Conservation (phyloP, 371 early-diverging fungal species). For the Saksenaea oblongispora region DNA sequence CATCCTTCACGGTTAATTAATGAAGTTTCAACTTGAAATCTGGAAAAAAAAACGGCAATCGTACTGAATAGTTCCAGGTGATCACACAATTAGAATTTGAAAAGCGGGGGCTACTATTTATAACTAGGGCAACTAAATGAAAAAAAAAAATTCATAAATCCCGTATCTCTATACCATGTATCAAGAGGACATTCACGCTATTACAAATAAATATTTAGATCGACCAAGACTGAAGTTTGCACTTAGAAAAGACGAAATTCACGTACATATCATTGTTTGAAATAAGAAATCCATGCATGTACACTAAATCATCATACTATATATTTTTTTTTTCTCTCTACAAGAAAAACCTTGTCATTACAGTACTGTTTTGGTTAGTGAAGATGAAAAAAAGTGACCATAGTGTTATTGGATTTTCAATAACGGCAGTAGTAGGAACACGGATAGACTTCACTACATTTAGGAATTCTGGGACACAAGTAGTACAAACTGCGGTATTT, state of each 20-base stretch:
- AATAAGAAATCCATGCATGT: neutral
- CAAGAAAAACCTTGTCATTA: neutral
- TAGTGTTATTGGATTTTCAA: neutral
- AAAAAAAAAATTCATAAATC: neutral
- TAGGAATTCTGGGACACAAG: too few species aligned
- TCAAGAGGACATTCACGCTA: too few species aligned
- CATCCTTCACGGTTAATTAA: neutral
- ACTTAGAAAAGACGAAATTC: too few species aligned
- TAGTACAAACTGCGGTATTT: too few species aligned
- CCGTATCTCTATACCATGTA: neutral
- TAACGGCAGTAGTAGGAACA: too few species aligned
- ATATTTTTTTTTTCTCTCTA: neutral
- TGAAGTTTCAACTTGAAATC: neutral
- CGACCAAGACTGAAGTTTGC: too few species aligned
- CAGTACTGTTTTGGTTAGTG: neutral
- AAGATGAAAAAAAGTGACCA: neutral
- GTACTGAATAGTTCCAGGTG: neutral
- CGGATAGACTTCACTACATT: too few species aligned
- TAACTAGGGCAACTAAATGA: neutral
- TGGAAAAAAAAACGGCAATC: neutral
- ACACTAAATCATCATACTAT: neutral
- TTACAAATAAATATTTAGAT: too few species aligned
- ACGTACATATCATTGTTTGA: neutral
- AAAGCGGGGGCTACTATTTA: neutral
- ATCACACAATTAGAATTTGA: neutral